These are phyloP conservation scores for Neurospora sp. DNA, from an alignment of 495 filamentous ascomycete species.

Conservation along the genomic window DNA sequence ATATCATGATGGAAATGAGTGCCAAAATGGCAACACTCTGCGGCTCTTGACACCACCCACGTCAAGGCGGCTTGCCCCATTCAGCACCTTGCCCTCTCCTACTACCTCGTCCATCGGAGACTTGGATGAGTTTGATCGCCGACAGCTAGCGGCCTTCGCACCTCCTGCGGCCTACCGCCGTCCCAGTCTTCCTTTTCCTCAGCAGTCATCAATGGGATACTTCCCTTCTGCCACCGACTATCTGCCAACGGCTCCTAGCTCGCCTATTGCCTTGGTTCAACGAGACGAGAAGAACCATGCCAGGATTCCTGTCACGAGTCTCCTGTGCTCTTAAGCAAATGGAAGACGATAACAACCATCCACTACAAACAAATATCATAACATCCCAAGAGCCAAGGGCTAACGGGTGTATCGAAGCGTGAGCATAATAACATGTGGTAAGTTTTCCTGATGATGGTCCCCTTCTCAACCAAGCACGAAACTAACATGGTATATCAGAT, in stretches of 20 bases:
- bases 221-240: conserved; percentile 15
- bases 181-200: neutral
- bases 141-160: neutral
- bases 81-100: neutral
- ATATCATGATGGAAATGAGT: neutral
- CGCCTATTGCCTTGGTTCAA: conserved; percentile 10
- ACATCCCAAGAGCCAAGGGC: neutral
- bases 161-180: neutral
- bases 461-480: neutral
- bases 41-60: neutral
- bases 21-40: neutral
- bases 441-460: neutral
- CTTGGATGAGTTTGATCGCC: neutral
- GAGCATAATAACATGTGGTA: neutral
- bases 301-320: neutral
- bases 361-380: neutral
- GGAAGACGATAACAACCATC: neutral
- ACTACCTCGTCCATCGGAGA: neutral
- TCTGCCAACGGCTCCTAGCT: conserved; percentile 24
- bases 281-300: conserved; percentile 1
- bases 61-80: neutral
- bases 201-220: neutral
- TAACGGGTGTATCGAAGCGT: neutral
- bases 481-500: neutral
- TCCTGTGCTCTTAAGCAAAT: neutral